Conservation (phyloP, 2,329 filamentous ascomycete genomes). For the Huntiella omanensis region DNA sequence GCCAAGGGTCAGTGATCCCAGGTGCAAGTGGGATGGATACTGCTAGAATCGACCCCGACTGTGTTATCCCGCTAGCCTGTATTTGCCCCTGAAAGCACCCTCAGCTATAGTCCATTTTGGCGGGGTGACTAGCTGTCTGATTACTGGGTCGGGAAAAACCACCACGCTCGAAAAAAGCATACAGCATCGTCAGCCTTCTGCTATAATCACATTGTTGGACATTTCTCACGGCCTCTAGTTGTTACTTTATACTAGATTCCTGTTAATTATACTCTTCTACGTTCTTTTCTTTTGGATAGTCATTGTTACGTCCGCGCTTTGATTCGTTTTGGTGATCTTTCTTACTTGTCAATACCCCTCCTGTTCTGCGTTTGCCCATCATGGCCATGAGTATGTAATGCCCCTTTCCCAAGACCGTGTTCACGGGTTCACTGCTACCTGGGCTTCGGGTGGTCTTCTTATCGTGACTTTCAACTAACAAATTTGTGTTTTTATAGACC, state of each 20-base stretch:
- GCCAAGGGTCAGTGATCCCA: no score
- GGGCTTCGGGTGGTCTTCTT: no score
- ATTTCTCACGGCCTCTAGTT: neutral
- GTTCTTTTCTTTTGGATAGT: neutral
- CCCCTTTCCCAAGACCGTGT: constrained; percentile 8
- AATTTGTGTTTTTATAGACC: constrained; percentile 32
- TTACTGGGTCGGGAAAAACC: constrained; percentile 10
- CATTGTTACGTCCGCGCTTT: neutral
- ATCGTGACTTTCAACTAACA: neutral
- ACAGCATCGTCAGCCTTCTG: constrained; percentile 11
- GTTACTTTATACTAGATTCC: neutral
- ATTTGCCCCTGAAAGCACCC: neutral
- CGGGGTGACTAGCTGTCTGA: constrained; percentile 5
- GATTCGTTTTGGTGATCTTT: constrained; percentile 2
- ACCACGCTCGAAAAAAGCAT: constrained; percentile 11
- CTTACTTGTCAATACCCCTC: constrained; percentile 10
- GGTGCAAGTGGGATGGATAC: no score
- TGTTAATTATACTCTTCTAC: constrained; percentile 1
- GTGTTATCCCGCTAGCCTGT: no score
- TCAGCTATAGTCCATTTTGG: constrained; percentile 3
- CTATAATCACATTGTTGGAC: constrained; percentile 5
- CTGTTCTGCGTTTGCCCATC: constrained; percentile 13
- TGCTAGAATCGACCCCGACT: no score
- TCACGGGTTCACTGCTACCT: no score
- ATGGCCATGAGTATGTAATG: constrained; percentile 23